phyloP scores from a whole-genome alignment of 2,329 filamentous ascomycete species.

The Tolypocladium tropicale region DNA sequence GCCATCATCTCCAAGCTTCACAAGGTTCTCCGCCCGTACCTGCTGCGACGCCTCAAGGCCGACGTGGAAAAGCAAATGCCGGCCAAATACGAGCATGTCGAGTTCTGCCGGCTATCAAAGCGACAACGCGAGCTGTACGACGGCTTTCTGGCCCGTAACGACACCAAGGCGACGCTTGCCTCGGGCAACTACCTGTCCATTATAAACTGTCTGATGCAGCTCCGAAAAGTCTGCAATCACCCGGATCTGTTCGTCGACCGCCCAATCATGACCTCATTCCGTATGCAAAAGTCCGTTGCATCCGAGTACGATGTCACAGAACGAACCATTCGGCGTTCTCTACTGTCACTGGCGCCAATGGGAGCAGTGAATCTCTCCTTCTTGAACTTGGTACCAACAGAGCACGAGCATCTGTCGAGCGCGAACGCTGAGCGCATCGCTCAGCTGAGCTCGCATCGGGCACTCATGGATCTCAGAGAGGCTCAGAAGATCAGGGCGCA shows the following conservation, averaged over 20 bases:
- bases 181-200: conserved; percentile 96
- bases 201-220: conserved; percentile 95
- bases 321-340: conserved; percentile 52
- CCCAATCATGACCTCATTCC: conserved; percentile 93
- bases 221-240: conserved; percentile 97
- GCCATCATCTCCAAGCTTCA: conserved; percentile 89
- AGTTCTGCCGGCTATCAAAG: conserved; percentile 91
- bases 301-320: conserved; percentile 68
- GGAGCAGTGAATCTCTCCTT: conserved; percentile 61
- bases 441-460: conserved; percentile 58
- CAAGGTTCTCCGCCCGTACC: conserved; percentile 83
- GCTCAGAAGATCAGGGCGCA: conserved; percentile 55
- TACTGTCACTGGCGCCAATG: conserved; percentile 54
- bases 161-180: conserved; percentile 79
- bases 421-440: conserved; percentile 43
- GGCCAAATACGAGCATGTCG: conserved; percentile 92
- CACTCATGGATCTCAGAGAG: conserved; percentile 61
- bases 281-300: conserved; percentile 71
- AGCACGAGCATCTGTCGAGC: conserved; percentile 54
- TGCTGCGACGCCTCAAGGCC: conserved; percentile 82
- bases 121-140: conserved; percentile 93
- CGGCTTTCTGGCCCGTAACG: conserved; percentile 82
- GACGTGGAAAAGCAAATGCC: conserved; percentile 99
- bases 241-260: conserved; percentile 94
- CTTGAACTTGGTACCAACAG: conserved; percentile 66